These are phyloP conservation scores for Melampsora abietis-canadensis DNA, from an alignment of 1,284 basidiomycete genomes.

Conservation along the genomic window DNA sequence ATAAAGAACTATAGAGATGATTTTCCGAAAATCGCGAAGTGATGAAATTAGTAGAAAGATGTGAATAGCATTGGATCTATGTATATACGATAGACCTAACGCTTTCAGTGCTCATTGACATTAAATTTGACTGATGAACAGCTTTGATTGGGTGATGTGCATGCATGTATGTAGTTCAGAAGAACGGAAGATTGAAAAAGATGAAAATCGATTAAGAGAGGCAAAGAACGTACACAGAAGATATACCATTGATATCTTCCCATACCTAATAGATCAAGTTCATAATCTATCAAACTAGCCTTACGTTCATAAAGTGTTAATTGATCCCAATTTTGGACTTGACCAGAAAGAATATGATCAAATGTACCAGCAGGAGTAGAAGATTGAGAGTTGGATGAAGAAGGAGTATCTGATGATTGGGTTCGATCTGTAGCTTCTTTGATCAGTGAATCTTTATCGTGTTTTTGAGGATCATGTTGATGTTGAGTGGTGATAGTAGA, in stretches of 20 bases:
- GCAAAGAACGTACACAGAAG: neutral
- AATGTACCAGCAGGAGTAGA: neutral
- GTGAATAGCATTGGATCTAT: neutral
- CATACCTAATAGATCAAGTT: constrained; percentile 1
- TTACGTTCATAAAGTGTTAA: neutral
- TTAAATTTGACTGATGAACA: too few species aligned
- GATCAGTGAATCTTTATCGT: neutral
- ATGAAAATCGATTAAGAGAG: neutral
- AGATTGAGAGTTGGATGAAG: neutral
- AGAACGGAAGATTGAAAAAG: neutral
- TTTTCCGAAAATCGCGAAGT: too few species aligned
- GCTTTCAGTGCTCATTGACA: too few species aligned
- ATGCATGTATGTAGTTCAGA: too few species aligned
- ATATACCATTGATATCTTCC: constrained; percentile 4
- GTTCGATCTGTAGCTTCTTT: neutral
- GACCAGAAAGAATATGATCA: neutral
- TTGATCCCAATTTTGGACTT: neutral
- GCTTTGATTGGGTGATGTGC: too few species aligned
- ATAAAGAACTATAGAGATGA: too few species aligned
- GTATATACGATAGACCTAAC: neutral
- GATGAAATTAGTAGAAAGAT: neutral
- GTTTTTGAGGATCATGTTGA: constrained; percentile 1
- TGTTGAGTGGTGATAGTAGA: neutral
- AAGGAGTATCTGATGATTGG: neutral
- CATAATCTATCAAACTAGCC: neutral